A percentile compares a stretch with the other conserved stretches of the same genome.
Conservation (phyloP, 2,329 filamentous ascomycete species). For the Raffaelea deltoideospora region DNA sequence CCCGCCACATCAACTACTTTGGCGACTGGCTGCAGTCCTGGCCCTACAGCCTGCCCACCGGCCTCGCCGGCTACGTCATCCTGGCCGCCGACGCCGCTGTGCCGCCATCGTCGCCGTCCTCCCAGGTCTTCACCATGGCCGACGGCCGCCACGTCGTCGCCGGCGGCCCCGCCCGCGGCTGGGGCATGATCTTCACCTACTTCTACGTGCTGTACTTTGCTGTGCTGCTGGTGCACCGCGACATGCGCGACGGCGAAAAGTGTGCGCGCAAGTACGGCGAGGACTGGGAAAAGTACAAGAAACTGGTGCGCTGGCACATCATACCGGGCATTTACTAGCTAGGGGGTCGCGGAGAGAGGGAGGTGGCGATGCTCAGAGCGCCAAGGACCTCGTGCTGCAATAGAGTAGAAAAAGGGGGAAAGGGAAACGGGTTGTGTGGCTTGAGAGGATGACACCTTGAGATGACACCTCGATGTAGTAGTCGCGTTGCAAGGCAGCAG, state of each 20-base stretch:
- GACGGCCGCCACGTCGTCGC: conserved; percentile 53
- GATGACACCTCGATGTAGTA: no score
- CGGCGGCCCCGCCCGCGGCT: conserved; percentile 61
- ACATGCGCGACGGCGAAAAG: conserved; percentile 79
- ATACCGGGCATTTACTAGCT: conserved; percentile 67
- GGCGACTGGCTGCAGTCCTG: conserved; percentile 92
- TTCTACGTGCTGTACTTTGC: conserved; percentile 93
- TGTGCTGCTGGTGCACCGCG: conserved; percentile 70
- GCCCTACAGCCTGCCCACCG: conserved; percentile 79
- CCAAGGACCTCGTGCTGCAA: no score
- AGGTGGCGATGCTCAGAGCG: no score
- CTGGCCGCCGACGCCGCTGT: conserved; percentile 36
- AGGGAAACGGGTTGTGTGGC: no score
- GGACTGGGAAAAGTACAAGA: conserved; percentile 83
- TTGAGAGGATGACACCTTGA: no score
- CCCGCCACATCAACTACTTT: conserved; percentile 89
- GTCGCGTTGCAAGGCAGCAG: no score
- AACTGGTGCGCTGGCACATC: conserved; percentile 67
- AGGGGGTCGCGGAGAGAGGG: not conserved
- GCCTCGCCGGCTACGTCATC: conserved; percentile 67
- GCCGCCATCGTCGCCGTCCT: conserved; percentile 34
- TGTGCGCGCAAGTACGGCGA: conserved; percentile 81
- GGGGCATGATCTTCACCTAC: conserved; percentile 80
- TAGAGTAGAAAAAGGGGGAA: no score
- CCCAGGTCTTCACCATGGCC: conserved; percentile 28